These are phyloP conservation scores for Pichia occidentalis DNA, from an alignment of 805 yeast species.

Conservation along the genomic window DNA sequence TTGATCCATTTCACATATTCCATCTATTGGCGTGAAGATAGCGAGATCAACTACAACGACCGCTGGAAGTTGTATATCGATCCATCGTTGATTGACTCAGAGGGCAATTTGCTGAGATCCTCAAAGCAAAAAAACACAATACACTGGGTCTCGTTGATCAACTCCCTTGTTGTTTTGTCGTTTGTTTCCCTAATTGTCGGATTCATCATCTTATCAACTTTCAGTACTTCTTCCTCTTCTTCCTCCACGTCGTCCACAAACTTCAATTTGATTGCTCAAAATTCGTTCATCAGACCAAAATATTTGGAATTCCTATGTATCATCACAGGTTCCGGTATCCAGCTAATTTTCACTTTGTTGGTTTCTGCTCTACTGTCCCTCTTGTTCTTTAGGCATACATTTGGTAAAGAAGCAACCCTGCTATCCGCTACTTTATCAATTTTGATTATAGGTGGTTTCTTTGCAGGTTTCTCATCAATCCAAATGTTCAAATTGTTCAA, in stretches of 20 bases:
- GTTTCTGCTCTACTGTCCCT: conserved; percentile 56
- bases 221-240: too few relatives aligned
- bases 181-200: conserved; percentile 61
- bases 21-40: conserved; percentile 83
- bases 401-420: conserved; percentile 60
- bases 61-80: conserved; percentile 63
- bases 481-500: conserved; percentile 53
- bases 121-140: conserved; percentile 45
- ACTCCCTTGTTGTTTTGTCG: conserved; percentile 59
- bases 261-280: conserved; percentile 15
- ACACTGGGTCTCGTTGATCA: conserved; percentile 74
- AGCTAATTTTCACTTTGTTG: conserved; percentile 55
- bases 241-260: too few relatives aligned
- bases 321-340: conserved; percentile 68
- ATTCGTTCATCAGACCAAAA: conserved; percentile 41
- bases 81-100: conserved; percentile 28
- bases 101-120: conserved; percentile 4
- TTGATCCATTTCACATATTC: conserved; percentile 75
- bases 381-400: conserved; percentile 22
- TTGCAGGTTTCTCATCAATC: conserved; percentile 69
- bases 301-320: conserved; percentile 45
- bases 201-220: conserved; percentile 50
- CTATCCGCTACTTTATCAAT: conserved; percentile 52
- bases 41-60: conserved; percentile 52
- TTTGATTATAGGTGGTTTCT: conserved; percentile 63